Evolutionary conservation across 306 rosid genomes (phyloP).

Genomic region (Astragalus glycyphyllos): DNA sequence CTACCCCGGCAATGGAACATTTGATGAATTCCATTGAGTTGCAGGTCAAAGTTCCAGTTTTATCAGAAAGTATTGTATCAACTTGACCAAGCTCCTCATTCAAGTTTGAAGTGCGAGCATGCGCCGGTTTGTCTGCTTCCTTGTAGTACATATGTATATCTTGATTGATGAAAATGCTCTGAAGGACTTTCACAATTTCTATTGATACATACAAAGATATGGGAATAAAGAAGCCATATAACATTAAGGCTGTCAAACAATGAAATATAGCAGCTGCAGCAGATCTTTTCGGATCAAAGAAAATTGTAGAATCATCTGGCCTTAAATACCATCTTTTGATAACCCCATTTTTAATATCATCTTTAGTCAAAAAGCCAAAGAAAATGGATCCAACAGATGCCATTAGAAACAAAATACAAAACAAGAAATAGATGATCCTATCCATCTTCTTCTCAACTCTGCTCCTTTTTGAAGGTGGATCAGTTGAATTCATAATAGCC

Average conservation of each 20-base stretch:
- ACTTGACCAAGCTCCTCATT: constrained; percentile 99
- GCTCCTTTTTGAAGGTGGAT: constrained; percentile 95
- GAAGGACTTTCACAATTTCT: constrained; percentile 95
- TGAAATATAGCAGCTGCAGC: constrained; percentile 74
- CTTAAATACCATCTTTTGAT: constrained; percentile 91
- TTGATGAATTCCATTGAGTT: constrained; percentile 98
- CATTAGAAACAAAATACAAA: constrained; percentile 71
- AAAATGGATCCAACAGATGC: constrained; percentile 79
- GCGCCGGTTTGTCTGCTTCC: constrained; percentile 92
- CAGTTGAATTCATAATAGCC: constrained; percentile 91
- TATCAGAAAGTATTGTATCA: constrained; percentile 93
- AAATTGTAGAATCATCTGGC: constrained; percentile 77
- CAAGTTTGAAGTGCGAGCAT: constrained; percentile 92
- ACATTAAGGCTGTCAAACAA: constrained; percentile 84
- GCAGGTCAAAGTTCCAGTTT: constrained; percentile 98
- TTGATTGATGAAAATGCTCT: constrained; percentile 84
- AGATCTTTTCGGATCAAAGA: constrained; percentile 77
- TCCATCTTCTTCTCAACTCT: constrained; percentile 92
- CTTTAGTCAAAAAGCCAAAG: constrained; percentile 77
- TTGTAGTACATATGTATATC: constrained; percentile 92
- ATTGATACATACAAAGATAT: constrained; percentile 90
- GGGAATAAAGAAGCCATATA: constrained; percentile 75
- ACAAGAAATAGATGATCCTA: constrained; percentile 78
- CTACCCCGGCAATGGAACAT: constrained; percentile 93
- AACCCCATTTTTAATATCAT: constrained; percentile 67